Conservation (phyloP, 495 filamentous ascomycete species). For the Choiromyces venosus region DNA sequence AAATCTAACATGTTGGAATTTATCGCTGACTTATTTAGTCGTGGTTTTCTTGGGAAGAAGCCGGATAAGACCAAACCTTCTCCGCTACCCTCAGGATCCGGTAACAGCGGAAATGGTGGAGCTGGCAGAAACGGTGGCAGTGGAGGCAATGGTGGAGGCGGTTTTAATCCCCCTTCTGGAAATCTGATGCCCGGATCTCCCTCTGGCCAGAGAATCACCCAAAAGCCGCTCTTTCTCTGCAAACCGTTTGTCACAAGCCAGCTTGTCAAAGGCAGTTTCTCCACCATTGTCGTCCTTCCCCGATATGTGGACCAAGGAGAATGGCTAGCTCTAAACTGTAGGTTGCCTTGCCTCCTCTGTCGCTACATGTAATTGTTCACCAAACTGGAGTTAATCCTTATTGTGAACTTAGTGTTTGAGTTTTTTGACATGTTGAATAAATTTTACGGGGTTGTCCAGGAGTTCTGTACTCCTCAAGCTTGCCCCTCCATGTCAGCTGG, state of each 20-base stretch:
- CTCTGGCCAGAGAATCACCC: slow-evolving; percentile 34
- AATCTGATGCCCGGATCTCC: slow-evolving; percentile 30
- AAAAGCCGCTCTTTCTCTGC: slow-evolving; percentile 41
- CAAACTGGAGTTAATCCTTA: not conserved
- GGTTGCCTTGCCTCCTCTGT: slow-evolving; percentile 5
- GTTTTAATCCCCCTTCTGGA: slow-evolving; percentile 8
- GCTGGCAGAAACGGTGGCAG: slow-evolving; percentile 6
- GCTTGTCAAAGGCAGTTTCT: slow-evolving; percentile 67
- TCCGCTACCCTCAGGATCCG: slow-evolving; percentile 25
- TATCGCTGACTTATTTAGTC: slow-evolving; percentile 23
- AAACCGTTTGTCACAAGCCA: slow-evolving; percentile 43
- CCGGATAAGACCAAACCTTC: slow-evolving; percentile 31
- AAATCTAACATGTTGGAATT: slow-evolving; percentile 16
- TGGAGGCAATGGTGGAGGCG: slow-evolving; percentile 11
- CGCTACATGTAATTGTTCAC: not conserved
- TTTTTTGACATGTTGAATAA: slow-evolving; percentile 43
- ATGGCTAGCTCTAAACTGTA: slow-evolving; percentile 57
- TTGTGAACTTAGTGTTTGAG: slow-evolving; percentile 33
- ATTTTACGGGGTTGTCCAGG: slow-evolving; percentile 40
- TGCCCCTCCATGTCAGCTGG: slow-evolving; percentile 74
- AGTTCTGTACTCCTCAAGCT: slow-evolving; percentile 59
- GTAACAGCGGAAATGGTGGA: slow-evolving; percentile 8
- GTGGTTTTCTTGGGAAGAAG: slow-evolving; percentile 27
- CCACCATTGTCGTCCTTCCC: slow-evolving; percentile 68
- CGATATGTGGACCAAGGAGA: slow-evolving; percentile 69